Base-by-base conservation (phyloP, 106 monocot genomes). In the Allium fistulosum region DNA sequence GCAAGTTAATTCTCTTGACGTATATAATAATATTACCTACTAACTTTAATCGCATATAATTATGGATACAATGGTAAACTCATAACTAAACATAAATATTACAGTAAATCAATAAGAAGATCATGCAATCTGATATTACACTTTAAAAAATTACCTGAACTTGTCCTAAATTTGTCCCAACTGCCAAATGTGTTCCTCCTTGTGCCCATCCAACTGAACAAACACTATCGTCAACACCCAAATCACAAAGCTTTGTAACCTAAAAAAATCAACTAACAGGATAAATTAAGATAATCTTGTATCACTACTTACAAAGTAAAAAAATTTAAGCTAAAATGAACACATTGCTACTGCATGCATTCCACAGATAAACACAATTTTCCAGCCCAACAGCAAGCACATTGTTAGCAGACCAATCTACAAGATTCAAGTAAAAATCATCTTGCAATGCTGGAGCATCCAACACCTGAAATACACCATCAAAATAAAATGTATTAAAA, bases 131-230 rank as follows among this genome's bases (percentile, higher is more conserved):
- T 37, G 5, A 37, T 37, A 37, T 37, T 37, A 37, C 37, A 37
- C 37, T 37, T 1, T 6, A 37, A 55, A n/a, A 64, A 0, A 52
- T 53, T 48, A 97, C 96, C 92, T 89, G 92, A 26, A 97, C 79
- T 79, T 92, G 88, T 48, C 97, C 97, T 17, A 78, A 67, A 69
- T 89, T 92, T 4, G 97, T 92, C 50, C 97, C 97, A 8, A 97
- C 84, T 57, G 96, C 91, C 75, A 96, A 80, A 69, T 89, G 77
- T 57, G 76, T 87, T 17, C 97, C 97, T 18, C 86, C 72, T 69
- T 92, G 91, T 4, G 88, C 92, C 97, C 97, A 97, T 4, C 84
- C 85, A 6, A 97, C 97, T n/a, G 97, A 97, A 72, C 97, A 97
- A n/a, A 97, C 97, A 51, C 71, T 97, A 48, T 97, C 92, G 67